These are phyloP conservation scores for Xylaria acuta DNA, from an alignment of 495 filamentous ascomycete genomes.

Conservation along the genomic window DNA sequence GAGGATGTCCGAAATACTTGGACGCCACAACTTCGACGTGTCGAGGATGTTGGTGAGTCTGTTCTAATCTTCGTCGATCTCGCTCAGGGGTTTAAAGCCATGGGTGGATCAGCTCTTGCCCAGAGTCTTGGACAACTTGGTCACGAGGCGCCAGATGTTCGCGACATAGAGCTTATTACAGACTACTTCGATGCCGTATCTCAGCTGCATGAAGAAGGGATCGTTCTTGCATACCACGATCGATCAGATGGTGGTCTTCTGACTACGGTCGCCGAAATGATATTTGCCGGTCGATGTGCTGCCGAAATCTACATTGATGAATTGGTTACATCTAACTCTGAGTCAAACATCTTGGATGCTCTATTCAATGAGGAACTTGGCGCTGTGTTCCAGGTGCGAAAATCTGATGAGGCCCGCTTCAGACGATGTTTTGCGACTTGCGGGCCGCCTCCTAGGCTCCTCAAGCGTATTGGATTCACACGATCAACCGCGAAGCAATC, in stretches of 20 bases:
- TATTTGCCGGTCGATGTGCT: constrained; percentile 95
- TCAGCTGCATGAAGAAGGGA: constrained; percentile 81
- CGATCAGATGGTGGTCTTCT: constrained; percentile 91
- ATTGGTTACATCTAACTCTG: constrained; percentile 61
- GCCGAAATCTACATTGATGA: constrained; percentile 83
- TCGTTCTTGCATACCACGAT: constrained; percentile 96
- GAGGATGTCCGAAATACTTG: constrained; percentile 82
- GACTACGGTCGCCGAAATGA: constrained; percentile 94
- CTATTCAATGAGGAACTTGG: constrained; percentile 98
- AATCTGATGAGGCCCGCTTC: constrained; percentile 82
- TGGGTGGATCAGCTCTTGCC: constrained; percentile 92
- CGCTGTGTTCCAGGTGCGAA: constrained; percentile 92
- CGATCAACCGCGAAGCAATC: constrained; percentile 73
- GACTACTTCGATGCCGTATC: constrained; percentile 92
- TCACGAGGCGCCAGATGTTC: constrained; percentile 82
- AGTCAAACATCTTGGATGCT: constrained; percentile 70
- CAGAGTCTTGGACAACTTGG: constrained; percentile 92
- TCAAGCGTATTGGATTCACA: constrained; percentile 82
- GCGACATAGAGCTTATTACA: constrained; percentile 78
- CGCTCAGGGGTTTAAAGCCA: constrained; percentile 72
- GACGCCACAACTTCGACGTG: constrained; percentile 84
- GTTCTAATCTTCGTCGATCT: constrained; percentile 92
- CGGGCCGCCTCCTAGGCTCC: constrained; percentile 79
- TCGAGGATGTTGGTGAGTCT: constrained; percentile 89
- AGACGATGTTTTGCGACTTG: constrained; percentile 90